Base-by-base conservation (phyloP, 2,329 filamentous ascomycete genomes). In the Exophiala oligosperma region DNA sequence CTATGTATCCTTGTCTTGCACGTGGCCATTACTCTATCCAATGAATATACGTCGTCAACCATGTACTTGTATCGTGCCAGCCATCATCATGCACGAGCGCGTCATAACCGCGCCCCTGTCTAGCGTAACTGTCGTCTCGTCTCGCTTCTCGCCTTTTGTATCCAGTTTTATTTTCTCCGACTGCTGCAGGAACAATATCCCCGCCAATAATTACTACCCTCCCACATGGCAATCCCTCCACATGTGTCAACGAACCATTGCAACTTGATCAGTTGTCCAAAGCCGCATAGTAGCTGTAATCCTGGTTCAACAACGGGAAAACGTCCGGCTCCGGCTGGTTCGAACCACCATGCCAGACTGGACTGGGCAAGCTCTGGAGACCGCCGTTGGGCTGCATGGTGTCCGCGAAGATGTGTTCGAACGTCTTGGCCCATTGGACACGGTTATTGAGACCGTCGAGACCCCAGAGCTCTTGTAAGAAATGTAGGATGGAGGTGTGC, bases 391-490 rank as follows among this genome's bases (percentile, higher is more conserved):
- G 64, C 56, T 68, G 56, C 17, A 68, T 68, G 1, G 66, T 68
- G 48, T 74, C 68, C 5, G 63, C 59, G 49, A 75, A 75, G 24
- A 74, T 61, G 48, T 71, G 61, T 60, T 76, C 72, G 52, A 76
- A 76, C 0, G 72, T 75, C 66, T 74, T 73, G 41, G 73, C 72
- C 73, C 74, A 76, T 55, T 74, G 72, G 14, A 76, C 73, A 1
- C 74, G 69, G 53, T 75, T 75, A 59, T 76, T 75, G 14, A 76
- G 52, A 2, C 72, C 71, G 32, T 76, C 70, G 14, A 76, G 63
- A 0, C 61, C 68, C 73, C 74, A 76, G 9, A 76, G 65, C 49
- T 75, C 69, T 61, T 76, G 73, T 41, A 76, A 56, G 65, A 75
- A 75, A 48, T 76, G 74, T 57, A 76, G 62, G 54, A 76, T 65